These are phyloP conservation scores for Fomitopsis palustris DNA, from an alignment of 1,284 basidiomycete genomes.

Conservation along the genomic window DNA sequence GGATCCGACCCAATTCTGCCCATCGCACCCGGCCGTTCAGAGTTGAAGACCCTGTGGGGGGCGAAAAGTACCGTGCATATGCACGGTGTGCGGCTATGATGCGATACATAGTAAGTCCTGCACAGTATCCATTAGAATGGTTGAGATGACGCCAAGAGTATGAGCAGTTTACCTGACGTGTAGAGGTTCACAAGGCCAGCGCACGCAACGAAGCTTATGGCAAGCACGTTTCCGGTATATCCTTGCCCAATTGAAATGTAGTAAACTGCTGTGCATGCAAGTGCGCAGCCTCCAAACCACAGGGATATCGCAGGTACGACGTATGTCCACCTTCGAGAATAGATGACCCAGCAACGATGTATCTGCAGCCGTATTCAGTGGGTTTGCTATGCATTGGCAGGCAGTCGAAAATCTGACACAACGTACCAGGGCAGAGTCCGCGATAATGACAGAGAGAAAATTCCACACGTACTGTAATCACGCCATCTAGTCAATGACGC, in stretches of 20 bases:
- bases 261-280: background rate
- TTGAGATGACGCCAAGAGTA: background rate
- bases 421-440: background rate
- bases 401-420: background rate
- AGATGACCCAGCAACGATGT: constrained; percentile 25
- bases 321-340: constrained; percentile 11
- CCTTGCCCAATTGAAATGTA: background rate
- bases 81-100: constrained; percentile 25
- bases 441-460: background rate
- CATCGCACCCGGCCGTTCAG: background rate
- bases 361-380: background rate
- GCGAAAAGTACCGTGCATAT: background rate
- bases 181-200: background rate
- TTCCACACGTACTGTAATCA: background rate
- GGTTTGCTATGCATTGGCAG: background rate
- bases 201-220: background rate
- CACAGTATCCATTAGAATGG: background rate
- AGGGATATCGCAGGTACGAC: constrained; percentile 15
- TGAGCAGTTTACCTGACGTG: background rate
- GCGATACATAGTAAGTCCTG: constrained; percentile 33
- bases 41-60: background rate
- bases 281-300: constrained; percentile 13
- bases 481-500: background rate
- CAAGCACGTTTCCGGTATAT: background rate
- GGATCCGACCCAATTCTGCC: constrained; percentile 20